Evolutionary conservation across 495 filamentous ascomycete species (phyloP), one percentile per base, ranked within the genome.

Genomic region (Aspergillus saccharolyticus): DNA sequence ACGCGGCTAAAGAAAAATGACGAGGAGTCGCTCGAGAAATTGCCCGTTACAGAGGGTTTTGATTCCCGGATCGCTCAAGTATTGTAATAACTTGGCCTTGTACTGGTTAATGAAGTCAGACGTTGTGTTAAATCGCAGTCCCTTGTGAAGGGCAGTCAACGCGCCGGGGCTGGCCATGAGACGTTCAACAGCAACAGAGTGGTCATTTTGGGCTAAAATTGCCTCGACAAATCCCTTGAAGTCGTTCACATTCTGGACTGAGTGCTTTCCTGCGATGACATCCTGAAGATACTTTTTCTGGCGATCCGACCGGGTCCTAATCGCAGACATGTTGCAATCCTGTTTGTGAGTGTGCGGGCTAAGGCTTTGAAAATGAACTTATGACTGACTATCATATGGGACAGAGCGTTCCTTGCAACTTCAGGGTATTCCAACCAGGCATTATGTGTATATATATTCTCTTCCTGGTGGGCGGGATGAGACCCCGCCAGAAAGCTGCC

Each of bases 181-280:
- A 24, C 70, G 75, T 59, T 89, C 78, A 12, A 85, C 67, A 57
- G 82, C 85, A 0, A 66, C 70, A 17, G 72, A 66, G 1, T 66
- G 77, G 46, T 84, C 77, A 1, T 61, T 50, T 58, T 85, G 76
- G 14, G 60, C 68, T 17, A 75, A 72, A 2, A 88, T 61, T 0
- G 86, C 80, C 59, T 89, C 85, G 5, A 90, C 53, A 53, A 89
- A 85, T 9, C 76, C 72, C 43, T 78, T 78, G n/a, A 74, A 80
- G 56, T 83, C 16, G 43, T 58, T 57, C 4, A 59, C 19, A 28
- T 56, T 73, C 9, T 55, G 49, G 19, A 80, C 24, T 15, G 54
- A 18, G 22, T 67, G 62, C 42, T 73, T 67, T n/a, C 71, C 76
- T 28, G 50, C 10, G 2, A 76, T 6, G 22, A 77, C 66, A 9